phyloP scores from a whole-genome alignment of 345 rosid species.

The Acer saccharum region DNA sequence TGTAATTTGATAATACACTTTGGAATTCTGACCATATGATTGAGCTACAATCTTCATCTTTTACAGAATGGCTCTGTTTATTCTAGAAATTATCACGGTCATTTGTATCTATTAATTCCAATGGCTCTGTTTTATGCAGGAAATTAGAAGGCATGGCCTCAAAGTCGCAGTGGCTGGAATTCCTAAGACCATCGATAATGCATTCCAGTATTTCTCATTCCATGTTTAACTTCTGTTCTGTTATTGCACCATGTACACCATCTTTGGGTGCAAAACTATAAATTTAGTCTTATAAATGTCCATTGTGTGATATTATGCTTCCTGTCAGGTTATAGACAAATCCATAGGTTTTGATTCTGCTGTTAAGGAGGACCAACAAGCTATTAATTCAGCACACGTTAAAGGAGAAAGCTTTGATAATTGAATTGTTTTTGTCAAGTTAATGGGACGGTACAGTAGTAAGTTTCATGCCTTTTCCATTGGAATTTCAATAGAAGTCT shows the following conservation, averaged over 20 bases:
- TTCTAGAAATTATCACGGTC: background rate
- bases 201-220: slow-evolving; percentile 51
- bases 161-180: slow-evolving; percentile 89
- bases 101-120: background rate
- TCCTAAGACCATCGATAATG: slow-evolving; percentile 33
- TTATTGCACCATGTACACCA: background rate
- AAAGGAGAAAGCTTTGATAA: slow-evolving; percentile 62
- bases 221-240: background rate
- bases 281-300: background rate
- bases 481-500: slow-evolving; percentile 11
- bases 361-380: slow-evolving; percentile 70
- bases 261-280: background rate
- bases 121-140: slow-evolving; percentile 37
- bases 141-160: slow-evolving; percentile 75
- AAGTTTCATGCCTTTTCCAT: slow-evolving; percentile 11
- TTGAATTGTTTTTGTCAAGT: slow-evolving; percentile 63
- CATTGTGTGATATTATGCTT: background rate
- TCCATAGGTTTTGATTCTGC: slow-evolving; percentile 69
- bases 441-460: slow-evolving; percentile 68
- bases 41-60: background rate
- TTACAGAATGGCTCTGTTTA: background rate
- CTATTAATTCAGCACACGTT: slow-evolving; percentile 68
- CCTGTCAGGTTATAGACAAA: slow-evolving; percentile 68
- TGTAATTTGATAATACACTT: background rate
- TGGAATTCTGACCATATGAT: background rate